Evolutionary conservation across 73 alveolate genomes (phyloP).

Genomic region (Tetrahymena elliotti): DNA sequence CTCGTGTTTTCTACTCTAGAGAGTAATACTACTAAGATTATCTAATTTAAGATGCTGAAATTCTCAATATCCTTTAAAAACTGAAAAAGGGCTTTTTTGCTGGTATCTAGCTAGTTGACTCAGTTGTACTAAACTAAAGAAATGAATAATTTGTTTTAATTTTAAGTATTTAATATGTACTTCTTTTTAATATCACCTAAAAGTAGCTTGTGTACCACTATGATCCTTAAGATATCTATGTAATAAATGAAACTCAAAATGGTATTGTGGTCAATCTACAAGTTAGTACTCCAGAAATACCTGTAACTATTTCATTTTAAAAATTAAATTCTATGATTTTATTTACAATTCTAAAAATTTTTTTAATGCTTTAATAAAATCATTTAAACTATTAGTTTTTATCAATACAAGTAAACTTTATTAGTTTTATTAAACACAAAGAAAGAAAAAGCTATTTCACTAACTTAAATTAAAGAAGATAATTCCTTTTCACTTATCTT

Average conservation of each 20-base stretch:
- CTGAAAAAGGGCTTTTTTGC: neutral
- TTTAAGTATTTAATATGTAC: neutral
- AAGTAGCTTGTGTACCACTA: neutral
- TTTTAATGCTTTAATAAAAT: no score
- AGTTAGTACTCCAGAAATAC: neutral
- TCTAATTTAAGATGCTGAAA: slow-evolving; percentile 14
- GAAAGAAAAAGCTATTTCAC: no score
- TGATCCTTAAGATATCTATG: neutral
- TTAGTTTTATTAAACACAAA: no score
- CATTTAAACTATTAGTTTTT: no score
- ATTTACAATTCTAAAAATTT: no score
- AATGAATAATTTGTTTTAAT: neutral
- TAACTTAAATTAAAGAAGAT: no score
- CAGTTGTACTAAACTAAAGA: neutral
- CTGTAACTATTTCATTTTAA: neutral
- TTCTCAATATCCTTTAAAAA: slow-evolving; percentile 6
- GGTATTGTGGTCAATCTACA: neutral
- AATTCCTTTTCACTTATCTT: no score
- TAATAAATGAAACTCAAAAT: neutral
- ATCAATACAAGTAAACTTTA: no score
- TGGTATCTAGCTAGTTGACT: neutral
- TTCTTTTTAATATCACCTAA: neutral
- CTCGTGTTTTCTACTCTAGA: slow-evolving; percentile 78
- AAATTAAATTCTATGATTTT: no score
- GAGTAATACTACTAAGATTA: slow-evolving; percentile 3